Conservation (phyloP, 106 monocot species). For the Apostasia ramifera region DNA sequence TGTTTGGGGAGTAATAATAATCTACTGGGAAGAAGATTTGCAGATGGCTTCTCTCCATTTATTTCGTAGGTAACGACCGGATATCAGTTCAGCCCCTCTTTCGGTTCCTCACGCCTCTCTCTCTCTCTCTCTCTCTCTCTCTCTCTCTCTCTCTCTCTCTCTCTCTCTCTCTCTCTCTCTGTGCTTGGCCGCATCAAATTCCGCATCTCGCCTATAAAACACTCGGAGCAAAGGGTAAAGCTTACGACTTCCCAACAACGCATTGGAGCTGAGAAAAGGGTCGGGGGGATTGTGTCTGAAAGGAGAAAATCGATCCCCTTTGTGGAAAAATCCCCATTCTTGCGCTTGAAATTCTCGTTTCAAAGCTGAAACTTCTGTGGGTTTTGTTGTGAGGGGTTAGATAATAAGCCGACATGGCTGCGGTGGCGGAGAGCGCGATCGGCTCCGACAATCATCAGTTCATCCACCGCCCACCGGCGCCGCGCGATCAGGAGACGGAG, state of each 20-base stretch:
- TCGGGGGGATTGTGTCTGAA: neutral
- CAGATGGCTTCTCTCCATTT: constrained; percentile 7
- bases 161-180: constrained; percentile 3
- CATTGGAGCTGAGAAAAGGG: neutral
- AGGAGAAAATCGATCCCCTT: neutral
- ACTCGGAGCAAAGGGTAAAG: neutral
- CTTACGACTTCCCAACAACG: neutral
- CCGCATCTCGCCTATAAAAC: no score
- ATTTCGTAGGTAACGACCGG: neutral
- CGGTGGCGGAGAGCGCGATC: constrained; percentile 41
- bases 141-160: neutral
- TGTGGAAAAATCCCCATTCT: neutral
- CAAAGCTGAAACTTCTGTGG: neutral
- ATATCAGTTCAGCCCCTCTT: neutral
- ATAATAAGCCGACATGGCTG: constrained; percentile 21
- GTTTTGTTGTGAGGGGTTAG: neutral
- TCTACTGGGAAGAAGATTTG: neutral
- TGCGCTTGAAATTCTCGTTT: neutral
- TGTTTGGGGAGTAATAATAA: no score
- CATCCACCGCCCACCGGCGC: constrained; percentile 12
- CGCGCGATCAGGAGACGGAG: constrained; percentile 24
- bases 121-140: neutral
- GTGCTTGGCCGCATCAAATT: no score
- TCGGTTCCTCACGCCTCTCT: constrained; percentile 2
- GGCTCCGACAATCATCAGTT: constrained; percentile 30